Base-by-base conservation (phyloP, 306 rosid species). In the Quercus parvula region DNA sequence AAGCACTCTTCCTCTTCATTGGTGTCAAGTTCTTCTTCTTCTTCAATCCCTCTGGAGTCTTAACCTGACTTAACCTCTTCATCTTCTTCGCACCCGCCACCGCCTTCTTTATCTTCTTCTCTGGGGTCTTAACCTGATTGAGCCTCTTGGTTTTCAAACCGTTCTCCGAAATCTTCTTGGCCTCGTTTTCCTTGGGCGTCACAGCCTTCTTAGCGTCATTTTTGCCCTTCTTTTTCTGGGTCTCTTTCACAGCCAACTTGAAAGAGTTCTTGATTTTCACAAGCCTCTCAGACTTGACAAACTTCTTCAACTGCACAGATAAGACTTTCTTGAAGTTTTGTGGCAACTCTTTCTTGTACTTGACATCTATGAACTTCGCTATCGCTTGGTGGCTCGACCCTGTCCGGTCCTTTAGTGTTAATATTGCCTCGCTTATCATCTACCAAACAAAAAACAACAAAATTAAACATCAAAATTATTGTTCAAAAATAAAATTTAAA, bases 381-480 rank as follows among this genome's bases (percentile, higher is more conserved):
- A 80, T 80, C 20, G 82, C 87, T 69, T 49, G 84, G 61, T 80
- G 82, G 73, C 82, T 84, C 38, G 82, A 84, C 3, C 84, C 87
- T 0, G 56, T 79, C 14, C 79, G 75, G 12, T 84, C 82, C 54
- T 77, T 79, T 79, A 84, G 9, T 22, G 79, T 57, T 7, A 30
- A 24, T 76, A 80, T 72, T 2, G 82, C 84, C 3, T 84, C 82
- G 46, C 62, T 41, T 35, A 67, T 84, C 87, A 84, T 84, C 84
- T 84, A 59, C 63, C 17, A 1, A 33, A 25, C 12, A 24, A 14
- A 6, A 12, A 4, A 52, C 17, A 22, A 9, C 5, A 20, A 20
- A 20, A 57, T 11, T 10, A 49, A 46, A 10, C 54, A 49, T 49
- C 54, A 49, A 11, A 20, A 58, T n/a, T 22, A 22, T 58, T 9